Evolutionary conservation across 2,329 filamentous ascomycete species (phyloP), one percentile per base, ranked within the genome.

Genomic region (Pestalotiopsis fici): DNA sequence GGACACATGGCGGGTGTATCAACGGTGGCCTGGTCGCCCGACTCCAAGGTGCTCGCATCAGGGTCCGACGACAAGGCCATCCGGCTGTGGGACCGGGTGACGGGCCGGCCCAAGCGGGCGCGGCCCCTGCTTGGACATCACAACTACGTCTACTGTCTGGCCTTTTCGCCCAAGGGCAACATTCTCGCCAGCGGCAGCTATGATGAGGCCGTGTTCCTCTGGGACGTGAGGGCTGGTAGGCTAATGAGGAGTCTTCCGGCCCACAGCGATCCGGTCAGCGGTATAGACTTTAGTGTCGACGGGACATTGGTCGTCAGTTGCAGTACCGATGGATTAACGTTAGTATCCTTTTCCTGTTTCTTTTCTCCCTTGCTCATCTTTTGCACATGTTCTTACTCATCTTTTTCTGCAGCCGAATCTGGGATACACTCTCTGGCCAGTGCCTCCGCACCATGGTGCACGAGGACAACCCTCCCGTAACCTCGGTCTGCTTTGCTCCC

Each of bases 121-220:
- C 83, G 83, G 2, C 87, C 89, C 4, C 84, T 98, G 71, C 85
- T 92, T 27, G 95, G 96, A 2, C 96, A 99, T 75, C 94, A 98
- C 79, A 98, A 97, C 80, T 98, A 98, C 79, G 91, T 99, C 37
- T 97, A 97, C 80, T 94, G 92, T 63, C 85, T 99, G 39, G 94
- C 95, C 5, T 98, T 98, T 79, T 95, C 93, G n/a, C 96, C 96
- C 1, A 98, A 98, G 79, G 96, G 96, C 27, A 99, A 99, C 76
- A 97, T 98, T 77, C 87, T 99, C 39, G 96, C 95, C 18, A 97
- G 93, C 71, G 96, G 96, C 13, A 97, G 93, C 71, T 98, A 98
- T 80, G 96, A 99, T 73, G 96, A 99, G 83, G 96, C 96, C 4
- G 94, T 99, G 0, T 98, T 97, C 71, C 81, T 99, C 4, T 99